These are phyloP conservation scores for Scedosporium apiospermum DNA, from an alignment of 2,329 filamentous ascomycete genomes.

Conservation along the genomic window DNA sequence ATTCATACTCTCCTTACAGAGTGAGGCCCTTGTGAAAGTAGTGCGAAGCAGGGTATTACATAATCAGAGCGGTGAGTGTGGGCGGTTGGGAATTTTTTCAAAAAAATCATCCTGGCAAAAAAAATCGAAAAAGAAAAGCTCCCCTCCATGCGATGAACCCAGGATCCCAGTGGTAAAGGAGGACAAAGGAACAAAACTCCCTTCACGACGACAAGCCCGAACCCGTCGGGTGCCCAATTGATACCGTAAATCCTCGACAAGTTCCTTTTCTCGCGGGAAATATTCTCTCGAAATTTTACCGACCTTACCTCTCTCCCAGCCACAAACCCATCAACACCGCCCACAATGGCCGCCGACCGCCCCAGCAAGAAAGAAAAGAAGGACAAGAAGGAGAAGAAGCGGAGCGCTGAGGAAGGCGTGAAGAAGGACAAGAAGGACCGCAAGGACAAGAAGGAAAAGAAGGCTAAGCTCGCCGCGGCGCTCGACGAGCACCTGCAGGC, in stretches of 20 bases:
- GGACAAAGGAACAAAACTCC: neutral
- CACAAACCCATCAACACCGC: neutral
- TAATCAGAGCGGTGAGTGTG: constrained; percentile 1
- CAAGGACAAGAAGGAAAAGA: constrained; percentile 62
- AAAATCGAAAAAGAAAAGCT: neutral
- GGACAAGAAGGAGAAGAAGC: constrained; percentile 50
- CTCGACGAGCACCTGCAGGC: constrained; percentile 54
- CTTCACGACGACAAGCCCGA: neutral
- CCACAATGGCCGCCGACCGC: constrained; percentile 36
- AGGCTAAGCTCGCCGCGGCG: constrained; percentile 59
- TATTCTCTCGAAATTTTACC: neutral
- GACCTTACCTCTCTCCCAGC: neutral
- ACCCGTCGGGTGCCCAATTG: neutral
- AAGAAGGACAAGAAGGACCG: constrained; percentile 49
- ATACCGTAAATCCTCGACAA: neutral
- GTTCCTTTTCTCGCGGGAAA: neutral
- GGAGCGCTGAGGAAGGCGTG: constrained; percentile 43
- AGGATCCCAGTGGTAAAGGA: neutral
- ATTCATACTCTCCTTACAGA: no score
- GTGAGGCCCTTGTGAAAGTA: neutral
- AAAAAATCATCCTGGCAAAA: neutral
- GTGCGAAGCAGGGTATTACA: neutral
- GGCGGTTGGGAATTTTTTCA: neutral
- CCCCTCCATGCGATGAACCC: neutral
- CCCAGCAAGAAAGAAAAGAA: constrained; percentile 36